Evolutionary conservation across 2,329 filamentous ascomycete species (phyloP).

Genomic region (Colletotrichum melonis): DNA sequence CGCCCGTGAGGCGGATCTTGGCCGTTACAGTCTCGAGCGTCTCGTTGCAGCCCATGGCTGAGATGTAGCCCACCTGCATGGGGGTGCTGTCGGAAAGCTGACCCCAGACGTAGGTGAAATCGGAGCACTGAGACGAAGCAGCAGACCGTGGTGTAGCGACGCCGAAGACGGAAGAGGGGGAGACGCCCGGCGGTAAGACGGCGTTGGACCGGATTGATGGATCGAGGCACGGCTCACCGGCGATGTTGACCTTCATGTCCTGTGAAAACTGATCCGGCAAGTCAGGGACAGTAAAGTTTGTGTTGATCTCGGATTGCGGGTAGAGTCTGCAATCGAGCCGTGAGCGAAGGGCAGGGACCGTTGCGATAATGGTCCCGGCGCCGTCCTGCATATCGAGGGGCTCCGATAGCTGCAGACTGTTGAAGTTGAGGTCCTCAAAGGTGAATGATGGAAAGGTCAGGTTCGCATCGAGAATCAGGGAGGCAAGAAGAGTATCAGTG

Average conservation of each 20-base stretch:
- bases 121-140: constrained; percentile 42
- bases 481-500: constrained; percentile 45
- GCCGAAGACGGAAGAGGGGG: constrained; percentile 41
- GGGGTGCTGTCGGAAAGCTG: constrained; percentile 41
- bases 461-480: constrained; percentile 48
- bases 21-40: constrained; percentile 44
- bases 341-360: constrained; percentile 46
- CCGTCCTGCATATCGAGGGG: constrained; percentile 29
- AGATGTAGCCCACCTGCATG: constrained; percentile 44
- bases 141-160: constrained; percentile 32
- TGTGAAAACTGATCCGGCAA: constrained; percentile 1
- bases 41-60: constrained; percentile 52
- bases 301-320: constrained; percentile 37
- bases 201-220: constrained; percentile 38
- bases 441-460: constrained; percentile 50
- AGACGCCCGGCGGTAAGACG: constrained; percentile 26
- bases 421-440: constrained; percentile 44
- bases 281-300: constrained; percentile 39
- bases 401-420: constrained; percentile 25
- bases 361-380: constrained; percentile 37
- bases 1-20: constrained; percentile 39
- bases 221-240: constrained; percentile 36
- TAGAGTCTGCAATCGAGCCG: constrained; percentile 43
- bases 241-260: constrained; percentile 37
- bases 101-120: constrained; percentile 51